These are phyloP conservation scores for Chytriomyces sp. DNA, from an alignment of 192 early-diverging fungal species.

Conservation along the genomic window DNA sequence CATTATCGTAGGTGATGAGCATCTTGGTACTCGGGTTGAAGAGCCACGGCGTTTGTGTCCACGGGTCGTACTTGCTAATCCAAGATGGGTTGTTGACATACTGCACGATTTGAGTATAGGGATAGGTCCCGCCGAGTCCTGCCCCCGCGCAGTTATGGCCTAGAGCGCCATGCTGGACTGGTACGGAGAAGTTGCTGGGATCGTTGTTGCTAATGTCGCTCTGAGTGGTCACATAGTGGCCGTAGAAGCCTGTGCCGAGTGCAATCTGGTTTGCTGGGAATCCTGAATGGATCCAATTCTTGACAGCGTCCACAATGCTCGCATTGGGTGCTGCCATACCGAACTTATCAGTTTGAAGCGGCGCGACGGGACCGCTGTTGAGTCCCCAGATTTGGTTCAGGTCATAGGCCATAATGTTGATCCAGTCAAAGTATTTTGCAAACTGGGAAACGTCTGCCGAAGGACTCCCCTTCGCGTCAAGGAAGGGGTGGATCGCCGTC, in stretches of 20 bases:
- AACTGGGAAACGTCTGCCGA: not conserved
- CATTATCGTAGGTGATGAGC: conserved; percentile 76
- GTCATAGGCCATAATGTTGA: not conserved
- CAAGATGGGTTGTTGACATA: conserved; percentile 43
- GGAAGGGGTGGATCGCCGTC: not conserved
- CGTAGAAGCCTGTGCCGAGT: not conserved
- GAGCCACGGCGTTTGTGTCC: conserved; percentile 71
- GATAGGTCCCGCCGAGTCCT: not conserved
- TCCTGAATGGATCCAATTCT: not conserved
- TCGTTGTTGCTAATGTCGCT: not conserved
- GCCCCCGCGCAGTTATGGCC: not conserved
- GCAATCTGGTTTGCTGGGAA: not conserved
- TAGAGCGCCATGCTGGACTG: not conserved
- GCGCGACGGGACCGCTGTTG: not conserved
- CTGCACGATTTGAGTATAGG: not conserved
- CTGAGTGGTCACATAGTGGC: not conserved
- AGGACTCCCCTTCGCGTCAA: not conserved
- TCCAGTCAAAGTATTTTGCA: not conserved
- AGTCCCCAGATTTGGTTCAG: not conserved
- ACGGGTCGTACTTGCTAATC: conserved; percentile 65
- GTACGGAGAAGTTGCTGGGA: not conserved
- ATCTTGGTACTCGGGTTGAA: conserved; percentile 59
- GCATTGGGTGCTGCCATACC: not conserved
- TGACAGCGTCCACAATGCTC: not conserved
- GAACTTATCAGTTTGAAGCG: not conserved